Base-by-base conservation (phyloP, 1,139 yeast species). In the Kluyveromyces marxianus region DNA sequence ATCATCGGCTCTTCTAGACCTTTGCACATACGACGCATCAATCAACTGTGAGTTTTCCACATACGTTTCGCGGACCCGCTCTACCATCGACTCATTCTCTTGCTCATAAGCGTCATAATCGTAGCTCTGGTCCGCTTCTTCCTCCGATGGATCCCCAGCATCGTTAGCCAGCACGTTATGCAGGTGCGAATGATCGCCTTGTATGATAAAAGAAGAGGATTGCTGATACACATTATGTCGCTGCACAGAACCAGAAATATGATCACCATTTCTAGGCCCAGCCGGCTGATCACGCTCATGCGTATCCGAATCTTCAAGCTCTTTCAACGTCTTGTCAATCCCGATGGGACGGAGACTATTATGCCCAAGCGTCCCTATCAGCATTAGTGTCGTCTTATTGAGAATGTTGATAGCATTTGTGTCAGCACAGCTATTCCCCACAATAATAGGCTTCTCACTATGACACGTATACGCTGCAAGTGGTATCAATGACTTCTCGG, bases 291-390 rank as follows among this genome's bases (percentile, higher is more conserved):
- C 54, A 54, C 37, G 52, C 56, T 42, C 48, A 54, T 42, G 53
- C 50, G 39, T 45, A 42, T 28, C 35, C 38, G 30, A 31, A 33
- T 48, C 46, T 34, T 50, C 50, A 21, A 50, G 36, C 35, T 52
- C 51, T 27, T 49, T 44, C 54, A 55, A 42, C 1, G 61, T 58
- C 28, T 52, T 53, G 4, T 46, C 50, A 7, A 59, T 47, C 7
- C 66, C 66, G 28, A 62, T 52, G 2, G 66, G 63, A 34, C 50
- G 48, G 7, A 62, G 48, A 31, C 41, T 38, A 33, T 53, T 48
- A 49, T 52, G 48, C 1, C 66, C 66, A 7, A 58, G 33, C 21
- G 50, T 50, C 26, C 58, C 41, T 31, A 57, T 50, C 29, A 48
- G 37, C 14, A 24, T 24, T 2, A 40, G 24, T 3, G 32, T 40